Percentiles rank a stretch among this genome's conserved stretches.
These are phyloP conservation scores for Aureobasidium melanogenum DNA, from an alignment of 2,329 filamentous ascomycete genomes.

Conservation along the genomic window DNA sequence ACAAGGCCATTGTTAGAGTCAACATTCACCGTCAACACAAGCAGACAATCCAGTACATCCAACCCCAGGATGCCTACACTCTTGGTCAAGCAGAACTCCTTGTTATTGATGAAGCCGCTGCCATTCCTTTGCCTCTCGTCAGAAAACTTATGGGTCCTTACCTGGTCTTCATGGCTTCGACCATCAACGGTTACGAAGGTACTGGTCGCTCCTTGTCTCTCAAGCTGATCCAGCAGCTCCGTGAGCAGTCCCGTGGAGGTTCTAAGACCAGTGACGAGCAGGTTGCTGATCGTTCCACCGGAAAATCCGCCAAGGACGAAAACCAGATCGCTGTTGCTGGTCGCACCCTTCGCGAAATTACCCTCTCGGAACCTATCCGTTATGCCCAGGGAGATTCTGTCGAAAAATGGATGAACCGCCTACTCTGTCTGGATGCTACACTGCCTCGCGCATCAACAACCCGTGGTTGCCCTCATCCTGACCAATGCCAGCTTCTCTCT, in stretches of 20 bases:
- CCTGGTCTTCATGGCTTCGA: conserved; percentile 97
- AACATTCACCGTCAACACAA: conserved; percentile 92
- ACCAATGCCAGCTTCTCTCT: conserved; percentile 81
- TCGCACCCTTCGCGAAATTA: conserved; percentile 82
- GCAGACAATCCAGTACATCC: conserved; percentile 97
- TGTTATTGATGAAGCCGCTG: conserved; percentile 95
- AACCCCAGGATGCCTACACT: conserved; percentile 90
- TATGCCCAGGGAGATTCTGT: conserved; percentile 86
- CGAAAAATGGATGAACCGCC: conserved; percentile 91
- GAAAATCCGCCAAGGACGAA: conserved; percentile 57
- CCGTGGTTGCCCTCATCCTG: conserved; percentile 80
- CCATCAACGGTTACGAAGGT: conserved; percentile 97
- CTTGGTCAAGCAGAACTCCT: conserved; percentile 90
- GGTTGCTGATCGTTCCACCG: conserved; percentile 70
- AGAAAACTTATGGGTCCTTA: conserved; percentile 94
- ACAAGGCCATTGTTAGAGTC: conserved; percentile 95
- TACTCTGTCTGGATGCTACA: conserved; percentile 89
- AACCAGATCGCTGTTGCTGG: conserved; percentile 54
- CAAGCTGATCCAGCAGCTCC: conserved; percentile 93
- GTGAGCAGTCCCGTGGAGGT: conserved; percentile 74
- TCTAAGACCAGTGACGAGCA: conserved; percentile 50
- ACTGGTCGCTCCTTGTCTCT: conserved; percentile 90
- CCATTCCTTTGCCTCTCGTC: conserved; percentile 87
- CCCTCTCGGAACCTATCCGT: conserved; percentile 85
- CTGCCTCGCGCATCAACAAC: conserved; percentile 68